These are phyloP conservation scores for Thermothielavioides terrestris DNA, from an alignment of 495 filamentous ascomycete genomes.

Conservation along the genomic window DNA sequence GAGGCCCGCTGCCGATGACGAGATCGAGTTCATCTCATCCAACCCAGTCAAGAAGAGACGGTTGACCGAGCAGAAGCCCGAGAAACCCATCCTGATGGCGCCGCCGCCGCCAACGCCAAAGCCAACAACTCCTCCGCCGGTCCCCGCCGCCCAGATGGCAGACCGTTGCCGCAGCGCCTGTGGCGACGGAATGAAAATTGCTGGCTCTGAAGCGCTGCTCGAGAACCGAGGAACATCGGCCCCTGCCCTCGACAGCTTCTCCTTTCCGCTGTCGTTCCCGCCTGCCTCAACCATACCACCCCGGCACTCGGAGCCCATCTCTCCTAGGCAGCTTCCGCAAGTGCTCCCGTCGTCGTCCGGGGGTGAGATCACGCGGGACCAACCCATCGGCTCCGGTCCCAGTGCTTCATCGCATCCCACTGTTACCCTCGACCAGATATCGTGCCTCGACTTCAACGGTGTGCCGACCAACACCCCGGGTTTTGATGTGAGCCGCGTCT, in stretches of 20 bases:
- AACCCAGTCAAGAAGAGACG: constrained; percentile 35
- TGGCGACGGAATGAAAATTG: not conserved
- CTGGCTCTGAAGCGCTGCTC: not conserved
- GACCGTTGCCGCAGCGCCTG: not conserved
- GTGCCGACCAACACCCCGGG: constrained; percentile 7
- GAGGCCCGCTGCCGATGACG: constrained; percentile 27
- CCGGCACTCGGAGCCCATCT: constrained; percentile 9
- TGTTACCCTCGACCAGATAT: constrained; percentile 10
- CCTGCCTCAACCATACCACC: not conserved
- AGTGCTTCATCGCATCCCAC: not conserved
- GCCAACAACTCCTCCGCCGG: constrained; percentile 7
- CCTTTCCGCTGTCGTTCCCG: constrained; percentile 1
- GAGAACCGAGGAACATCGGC: constrained; percentile 2
- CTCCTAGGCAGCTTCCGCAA: constrained; percentile 12
- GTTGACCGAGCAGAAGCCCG: constrained; percentile 1
- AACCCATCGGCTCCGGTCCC: not conserved
- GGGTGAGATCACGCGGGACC: not conserved
- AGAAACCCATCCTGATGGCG: too few species aligned
- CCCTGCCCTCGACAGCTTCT: constrained; percentile 7
- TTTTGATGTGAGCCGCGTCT: constrained; percentile 11
- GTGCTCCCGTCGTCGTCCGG: not conserved
- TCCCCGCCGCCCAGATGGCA: not conserved
- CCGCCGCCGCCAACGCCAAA: not conserved
- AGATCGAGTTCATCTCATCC: constrained; percentile 38
- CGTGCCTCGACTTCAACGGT: constrained; percentile 10